phyloP scores from a whole-genome alignment of 2,329 filamentous ascomycete genomes.

The Onygenales sp. region DNA sequence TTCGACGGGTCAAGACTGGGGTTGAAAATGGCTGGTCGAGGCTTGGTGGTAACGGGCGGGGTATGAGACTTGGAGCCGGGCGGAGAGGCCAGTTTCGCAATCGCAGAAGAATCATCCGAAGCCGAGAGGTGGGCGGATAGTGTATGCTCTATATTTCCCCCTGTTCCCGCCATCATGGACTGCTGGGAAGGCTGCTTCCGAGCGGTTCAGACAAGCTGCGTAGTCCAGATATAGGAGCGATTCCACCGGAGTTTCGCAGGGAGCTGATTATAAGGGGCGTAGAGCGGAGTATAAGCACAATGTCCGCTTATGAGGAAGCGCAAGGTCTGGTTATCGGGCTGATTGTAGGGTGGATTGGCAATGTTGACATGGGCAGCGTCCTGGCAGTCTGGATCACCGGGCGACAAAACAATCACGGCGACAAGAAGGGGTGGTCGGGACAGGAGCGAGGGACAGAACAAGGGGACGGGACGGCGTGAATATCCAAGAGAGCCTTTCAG shows the following conservation, averaged over 20 bases:
- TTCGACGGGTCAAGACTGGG: constrained; percentile 12
- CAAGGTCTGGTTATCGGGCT: background rate
- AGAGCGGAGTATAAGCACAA: too few species aligned
- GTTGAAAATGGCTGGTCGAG: constrained; percentile 22
- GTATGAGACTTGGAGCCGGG: constrained; percentile 46
- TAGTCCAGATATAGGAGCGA: background rate
- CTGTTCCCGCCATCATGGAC: constrained; percentile 6
- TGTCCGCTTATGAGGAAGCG: background rate
- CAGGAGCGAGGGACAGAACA: background rate
- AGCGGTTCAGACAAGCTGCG: background rate
- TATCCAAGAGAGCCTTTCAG: background rate
- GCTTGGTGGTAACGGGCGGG: constrained; percentile 47
- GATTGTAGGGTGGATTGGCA: background rate
- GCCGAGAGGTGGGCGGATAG: background rate
- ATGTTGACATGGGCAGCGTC: background rate
- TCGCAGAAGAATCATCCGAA: constrained; percentile 12
- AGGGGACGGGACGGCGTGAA: background rate
- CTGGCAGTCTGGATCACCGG: background rate
- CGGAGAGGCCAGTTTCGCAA: constrained; percentile 36
- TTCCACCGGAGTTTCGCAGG: background rate
- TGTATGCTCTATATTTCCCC: background rate
- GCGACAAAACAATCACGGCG: constrained; percentile 1
- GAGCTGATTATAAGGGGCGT: too few species aligned
- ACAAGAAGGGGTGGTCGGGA: background rate
- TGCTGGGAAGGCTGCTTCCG: background rate